These are phyloP conservation scores for Pinus tabuliformis DNA, from an alignment of 75 land plant species.

Conservation along the genomic window DNA sequence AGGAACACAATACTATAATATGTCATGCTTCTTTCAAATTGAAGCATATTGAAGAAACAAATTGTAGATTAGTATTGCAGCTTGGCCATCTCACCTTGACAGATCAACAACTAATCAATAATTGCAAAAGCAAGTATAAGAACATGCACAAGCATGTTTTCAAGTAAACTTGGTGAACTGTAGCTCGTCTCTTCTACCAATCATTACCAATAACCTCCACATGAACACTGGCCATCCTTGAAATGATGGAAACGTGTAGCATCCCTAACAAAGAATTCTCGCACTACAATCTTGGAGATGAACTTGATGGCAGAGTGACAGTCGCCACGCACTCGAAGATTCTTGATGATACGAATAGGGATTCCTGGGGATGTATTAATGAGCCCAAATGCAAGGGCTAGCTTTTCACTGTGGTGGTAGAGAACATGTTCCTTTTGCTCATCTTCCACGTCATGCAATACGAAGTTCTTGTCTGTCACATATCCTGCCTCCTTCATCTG, in stretches of 20 bases:
- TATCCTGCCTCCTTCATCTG: neutral
- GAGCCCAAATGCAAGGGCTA: neutral
- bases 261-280: neutral
- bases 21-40: too few species aligned
- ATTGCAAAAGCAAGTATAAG: too few species aligned
- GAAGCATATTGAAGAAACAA: too few species aligned
- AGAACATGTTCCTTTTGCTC: neutral
- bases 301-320: constrained; percentile 3
- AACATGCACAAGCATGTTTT: too few species aligned
- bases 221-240: neutral
- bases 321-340: neutral
- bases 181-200: neutral
- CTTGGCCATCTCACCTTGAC: too few species aligned
- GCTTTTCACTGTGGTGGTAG: constrained; percentile 1
- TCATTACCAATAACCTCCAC: constrained; percentile 1
- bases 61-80: too few species aligned
- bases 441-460: neutral
- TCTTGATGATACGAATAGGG: neutral
- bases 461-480: neutral
- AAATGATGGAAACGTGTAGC: constrained; percentile 1
- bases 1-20: too few species aligned
- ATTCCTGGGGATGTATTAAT: neutral
- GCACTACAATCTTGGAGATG: constrained; percentile 1
- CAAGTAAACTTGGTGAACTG: too few species aligned
- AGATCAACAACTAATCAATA: too few species aligned